These are phyloP conservation scores for Ascobolus immersus DNA, from an alignment of 495 filamentous ascomycete genomes.

Conservation along the genomic window DNA sequence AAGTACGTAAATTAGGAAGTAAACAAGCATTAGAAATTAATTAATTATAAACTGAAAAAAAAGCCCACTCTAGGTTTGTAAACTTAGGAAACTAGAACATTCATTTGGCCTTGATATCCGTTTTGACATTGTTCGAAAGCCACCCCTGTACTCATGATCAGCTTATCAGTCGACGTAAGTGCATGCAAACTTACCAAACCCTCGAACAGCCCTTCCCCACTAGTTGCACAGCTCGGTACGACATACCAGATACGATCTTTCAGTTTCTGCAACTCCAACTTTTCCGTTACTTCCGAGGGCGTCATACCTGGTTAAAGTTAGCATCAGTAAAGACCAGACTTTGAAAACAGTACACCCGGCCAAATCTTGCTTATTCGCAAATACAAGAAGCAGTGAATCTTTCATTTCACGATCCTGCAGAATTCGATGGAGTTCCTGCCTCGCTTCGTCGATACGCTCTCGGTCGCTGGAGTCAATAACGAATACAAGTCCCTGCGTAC, in stretches of 20 bases:
- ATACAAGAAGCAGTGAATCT: constrained; percentile 75
- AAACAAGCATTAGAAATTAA: no score
- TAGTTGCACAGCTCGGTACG: constrained; percentile 80
- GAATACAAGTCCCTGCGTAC: constrained; percentile 92
- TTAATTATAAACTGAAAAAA: no score
- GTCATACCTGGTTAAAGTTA: constrained; percentile 38
- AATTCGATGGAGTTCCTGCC: constrained; percentile 73
- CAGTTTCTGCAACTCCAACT: constrained; percentile 56
- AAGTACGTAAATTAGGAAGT: not conserved
- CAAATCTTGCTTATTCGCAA: constrained; percentile 97
- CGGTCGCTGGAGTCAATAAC: constrained; percentile 85
- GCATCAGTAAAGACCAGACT: constrained; percentile 3
- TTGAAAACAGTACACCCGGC: constrained; percentile 36
- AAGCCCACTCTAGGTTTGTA: constrained; percentile 18
- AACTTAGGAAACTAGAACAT: constrained; percentile 16
- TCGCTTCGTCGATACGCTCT: constrained; percentile 66
- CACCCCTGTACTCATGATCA: constrained; percentile 30
- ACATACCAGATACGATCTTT: constrained; percentile 93
- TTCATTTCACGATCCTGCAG: constrained; percentile 97
- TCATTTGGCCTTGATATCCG: constrained; percentile 25
- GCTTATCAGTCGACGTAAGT: not conserved
- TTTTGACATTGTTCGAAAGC: constrained; percentile 87
- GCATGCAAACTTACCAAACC: constrained; percentile 38
- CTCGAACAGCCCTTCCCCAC: constrained; percentile 81
- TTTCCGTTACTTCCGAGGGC: constrained; percentile 63